These are phyloP conservation scores for Naganishia sp. DNA, from an alignment of 1,284 basidiomycete genomes.

Conservation along the genomic window DNA sequence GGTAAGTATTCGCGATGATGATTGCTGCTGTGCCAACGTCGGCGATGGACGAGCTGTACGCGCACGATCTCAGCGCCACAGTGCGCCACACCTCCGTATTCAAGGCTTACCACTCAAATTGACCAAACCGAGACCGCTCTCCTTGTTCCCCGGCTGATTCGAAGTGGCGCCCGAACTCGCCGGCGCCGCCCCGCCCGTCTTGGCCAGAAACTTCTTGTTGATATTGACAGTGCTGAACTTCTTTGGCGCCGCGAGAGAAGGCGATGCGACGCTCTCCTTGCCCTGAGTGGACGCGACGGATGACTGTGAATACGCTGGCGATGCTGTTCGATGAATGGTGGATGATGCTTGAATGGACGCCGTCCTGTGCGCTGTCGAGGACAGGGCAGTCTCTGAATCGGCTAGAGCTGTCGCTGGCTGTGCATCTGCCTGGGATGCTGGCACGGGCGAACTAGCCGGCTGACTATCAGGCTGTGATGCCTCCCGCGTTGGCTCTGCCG, in stretches of 20 bases:
- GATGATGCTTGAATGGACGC: constrained; percentile 5
- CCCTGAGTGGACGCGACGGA: constrained; percentile 22
- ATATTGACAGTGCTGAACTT: constrained; percentile 83
- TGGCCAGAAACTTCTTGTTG: constrained; percentile 91
- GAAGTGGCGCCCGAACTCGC: constrained; percentile 35
- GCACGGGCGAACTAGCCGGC: not conserved
- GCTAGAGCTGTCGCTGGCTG: too few relatives aligned
- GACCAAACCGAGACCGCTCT: constrained; percentile 15
- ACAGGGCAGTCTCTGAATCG: not conserved
- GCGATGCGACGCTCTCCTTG: constrained; percentile 14
- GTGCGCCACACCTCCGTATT: not conserved
- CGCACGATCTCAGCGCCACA: not conserved
- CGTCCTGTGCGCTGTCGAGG: not conserved
- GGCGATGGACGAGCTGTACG: constrained; percentile 24
- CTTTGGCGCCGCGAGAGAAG: constrained; percentile 64
- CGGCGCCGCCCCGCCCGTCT: constrained; percentile 57
- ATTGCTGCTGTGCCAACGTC: constrained; percentile 35
- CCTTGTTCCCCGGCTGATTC: constrained; percentile 6
- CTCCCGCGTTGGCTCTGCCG: not conserved
- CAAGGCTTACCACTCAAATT: constrained; percentile 13
- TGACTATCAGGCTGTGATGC: not conserved
- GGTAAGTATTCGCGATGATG: constrained; percentile 75
- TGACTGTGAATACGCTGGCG: constrained; percentile 23
- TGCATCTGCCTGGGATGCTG: too few relatives aligned
- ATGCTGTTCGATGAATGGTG: constrained; percentile 22